A percentile compares a stretch with the other conserved stretches of the same genome.
These are phyloP conservation scores for Endothia cerciana DNA, from an alignment of 2,329 filamentous ascomycete genomes.

Conservation along the genomic window DNA sequence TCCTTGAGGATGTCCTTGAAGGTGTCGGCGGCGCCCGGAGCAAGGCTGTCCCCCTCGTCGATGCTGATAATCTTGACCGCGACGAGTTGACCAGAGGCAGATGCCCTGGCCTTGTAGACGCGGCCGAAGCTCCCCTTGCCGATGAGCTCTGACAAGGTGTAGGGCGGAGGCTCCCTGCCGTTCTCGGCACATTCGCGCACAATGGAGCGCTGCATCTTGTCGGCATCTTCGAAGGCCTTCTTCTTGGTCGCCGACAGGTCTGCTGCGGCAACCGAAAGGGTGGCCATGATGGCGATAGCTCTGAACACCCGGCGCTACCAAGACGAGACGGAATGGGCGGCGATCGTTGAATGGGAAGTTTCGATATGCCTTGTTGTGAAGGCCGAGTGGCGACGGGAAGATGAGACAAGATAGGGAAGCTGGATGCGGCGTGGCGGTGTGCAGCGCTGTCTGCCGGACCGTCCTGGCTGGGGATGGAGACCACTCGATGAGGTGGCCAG, in stretches of 20 bases:
- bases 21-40: slow-evolving; percentile 67
- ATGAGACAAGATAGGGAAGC: background rate
- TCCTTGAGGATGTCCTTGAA: slow-evolving; percentile 73
- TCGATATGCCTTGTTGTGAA: background rate
- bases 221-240: slow-evolving; percentile 65
- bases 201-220: slow-evolving; percentile 63
- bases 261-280: slow-evolving; percentile 38
- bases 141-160: slow-evolving; percentile 66
- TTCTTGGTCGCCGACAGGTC: slow-evolving; percentile 39
- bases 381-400: background rate
- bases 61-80: slow-evolving; percentile 84
- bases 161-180: slow-evolving; percentile 61
- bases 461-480: background rate
- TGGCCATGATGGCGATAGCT: slow-evolving; percentile 34
- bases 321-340: background rate
- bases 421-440: background rate
- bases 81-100: slow-evolving; percentile 52
- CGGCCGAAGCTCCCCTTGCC: slow-evolving; percentile 71
- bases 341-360: background rate
- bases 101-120: slow-evolving; percentile 63
- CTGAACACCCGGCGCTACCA: background rate
- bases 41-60: slow-evolving; percentile 72
- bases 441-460: background rate
- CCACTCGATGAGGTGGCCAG: background rate
- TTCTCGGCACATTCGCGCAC: slow-evolving; percentile 60